Conservation (phyloP, 192 early-diverging fungal species). For the Entomortierella parvispora region DNA sequence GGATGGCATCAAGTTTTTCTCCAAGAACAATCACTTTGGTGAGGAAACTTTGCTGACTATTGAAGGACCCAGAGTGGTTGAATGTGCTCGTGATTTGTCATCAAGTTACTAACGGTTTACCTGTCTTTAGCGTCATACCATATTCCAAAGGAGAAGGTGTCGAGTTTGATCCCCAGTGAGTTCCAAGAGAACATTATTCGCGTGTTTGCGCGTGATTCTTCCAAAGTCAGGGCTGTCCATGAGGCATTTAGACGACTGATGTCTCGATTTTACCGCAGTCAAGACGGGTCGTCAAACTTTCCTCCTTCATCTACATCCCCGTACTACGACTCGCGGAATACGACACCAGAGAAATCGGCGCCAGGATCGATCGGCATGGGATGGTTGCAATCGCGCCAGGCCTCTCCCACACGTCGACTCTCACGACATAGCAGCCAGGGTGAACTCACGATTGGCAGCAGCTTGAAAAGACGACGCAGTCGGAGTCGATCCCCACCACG, state of each 20-base stretch:
- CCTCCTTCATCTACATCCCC: conserved; percentile 48
- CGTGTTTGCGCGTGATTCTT: conserved; percentile 68
- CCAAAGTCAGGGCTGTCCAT: conserved; percentile 59
- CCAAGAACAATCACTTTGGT: conserved; percentile 60
- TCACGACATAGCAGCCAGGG: not conserved
- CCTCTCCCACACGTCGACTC: conserved; percentile 11
- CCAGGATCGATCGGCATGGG: not conserved
- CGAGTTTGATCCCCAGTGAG: conserved; percentile 71
- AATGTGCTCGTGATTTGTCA: no score
- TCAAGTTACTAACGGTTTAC: no score
- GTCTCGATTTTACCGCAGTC: conserved; percentile 34
- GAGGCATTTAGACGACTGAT: conserved; percentile 53
- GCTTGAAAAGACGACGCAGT: conserved; percentile 1
- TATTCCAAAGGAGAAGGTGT: conserved; percentile 77
- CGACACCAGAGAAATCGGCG: conserved; percentile 19
- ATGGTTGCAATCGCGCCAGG: conserved; percentile 15
- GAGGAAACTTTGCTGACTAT: not conserved
- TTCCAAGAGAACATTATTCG: conserved; percentile 78
- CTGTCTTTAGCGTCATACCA: conserved; percentile 61
- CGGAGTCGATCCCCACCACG: conserved; percentile 18
- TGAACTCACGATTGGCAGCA: conserved; percentile 1
- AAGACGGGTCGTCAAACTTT: conserved; percentile 32
- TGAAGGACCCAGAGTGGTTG: not conserved
- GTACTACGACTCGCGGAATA: conserved; percentile 42
- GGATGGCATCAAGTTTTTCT: conserved; percentile 84